Base-by-base conservation (phyloP, 108 stramenopile species). In the Skeletonema costatum region DNA sequence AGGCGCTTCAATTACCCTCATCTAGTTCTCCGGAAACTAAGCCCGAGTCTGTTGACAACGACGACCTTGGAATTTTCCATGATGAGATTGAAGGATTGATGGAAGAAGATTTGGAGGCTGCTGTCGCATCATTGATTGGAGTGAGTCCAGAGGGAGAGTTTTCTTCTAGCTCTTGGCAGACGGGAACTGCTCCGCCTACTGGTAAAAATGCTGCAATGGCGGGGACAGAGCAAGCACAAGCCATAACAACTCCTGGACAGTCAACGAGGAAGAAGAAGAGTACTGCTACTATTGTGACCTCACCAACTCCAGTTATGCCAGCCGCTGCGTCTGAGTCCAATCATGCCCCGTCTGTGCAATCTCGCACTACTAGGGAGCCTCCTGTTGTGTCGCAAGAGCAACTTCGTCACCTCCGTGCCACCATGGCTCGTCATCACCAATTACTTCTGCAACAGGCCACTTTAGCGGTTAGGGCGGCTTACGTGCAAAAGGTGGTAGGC, bases 71-170 rank as follows among this genome's bases (percentile, higher is more conserved):
- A 17, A 50, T 71, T 19, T 63, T 88, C 58, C 80, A 86, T 32
- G 87, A 86, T 25, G 87, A 90, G 62, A 70, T 93, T 35, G 90
- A 92, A 68, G 91, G 86, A 42, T 74, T 95, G 59, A 70, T 92
- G 63, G 92, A 95, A 75, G 94, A 95, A 80, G 94, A 95, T 61
- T 69, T 93, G 60, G 92, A 95, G 69, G 91, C 92, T n/a, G 89
- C 92, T 10, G 89, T 92, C 35, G 82, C 88, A 36, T 87, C 92
- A 29, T 65, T 95, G 42, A 74, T 64, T 21, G 32, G 50, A 21
- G 77, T 51, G 5, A 33, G 21, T 11, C 13, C 41, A 42, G 19
- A 35, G 33, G 46, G 38, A 42, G 21, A 21, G 12, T 46, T 36
- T 25, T 65, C 51, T 33, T 63, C 60, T 32, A 51, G 48, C 38